Evolutionary conservation across 148 eudicot species (phyloP).

Genomic region (Rhododendron mucronatum): DNA sequence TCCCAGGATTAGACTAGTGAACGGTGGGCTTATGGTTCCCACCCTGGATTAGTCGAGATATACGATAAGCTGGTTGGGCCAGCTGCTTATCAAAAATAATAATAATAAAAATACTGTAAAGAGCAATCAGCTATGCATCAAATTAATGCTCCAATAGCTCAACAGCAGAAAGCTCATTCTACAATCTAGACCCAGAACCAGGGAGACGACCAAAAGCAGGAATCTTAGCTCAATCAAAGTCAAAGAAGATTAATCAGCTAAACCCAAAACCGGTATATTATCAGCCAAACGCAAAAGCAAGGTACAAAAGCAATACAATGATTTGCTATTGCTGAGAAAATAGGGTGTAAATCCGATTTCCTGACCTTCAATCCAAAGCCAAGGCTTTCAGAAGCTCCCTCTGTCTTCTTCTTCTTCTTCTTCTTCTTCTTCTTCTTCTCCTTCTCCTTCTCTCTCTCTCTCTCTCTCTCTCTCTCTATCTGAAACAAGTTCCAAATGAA

Average conservation of each 20-base stretch:
- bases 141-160: not conserved
- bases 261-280: not conserved
- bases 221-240: not conserved
- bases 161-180: not conserved
- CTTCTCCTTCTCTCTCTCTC: not conserved
- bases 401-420: not conserved
- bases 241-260: not conserved
- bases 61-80: no score
- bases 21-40: no score
- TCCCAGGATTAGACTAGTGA: no score
- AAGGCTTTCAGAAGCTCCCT: not conserved
- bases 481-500: conserved; percentile 2
- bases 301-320: not conserved
- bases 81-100: no score
- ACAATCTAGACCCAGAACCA: not conserved
- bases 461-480: conserved; percentile 2
- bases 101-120: not conserved
- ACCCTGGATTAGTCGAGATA: no score
- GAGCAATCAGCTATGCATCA: not conserved
- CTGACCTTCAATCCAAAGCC: conserved; percentile 1
- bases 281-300: not conserved
- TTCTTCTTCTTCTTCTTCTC: not conserved
- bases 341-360: not conserved
- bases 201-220: not conserved
- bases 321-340: not conserved